These are phyloP conservation scores for Lecanosticta acicola DNA, from an alignment of 2,329 filamentous ascomycete species.

Conservation along the genomic window DNA sequence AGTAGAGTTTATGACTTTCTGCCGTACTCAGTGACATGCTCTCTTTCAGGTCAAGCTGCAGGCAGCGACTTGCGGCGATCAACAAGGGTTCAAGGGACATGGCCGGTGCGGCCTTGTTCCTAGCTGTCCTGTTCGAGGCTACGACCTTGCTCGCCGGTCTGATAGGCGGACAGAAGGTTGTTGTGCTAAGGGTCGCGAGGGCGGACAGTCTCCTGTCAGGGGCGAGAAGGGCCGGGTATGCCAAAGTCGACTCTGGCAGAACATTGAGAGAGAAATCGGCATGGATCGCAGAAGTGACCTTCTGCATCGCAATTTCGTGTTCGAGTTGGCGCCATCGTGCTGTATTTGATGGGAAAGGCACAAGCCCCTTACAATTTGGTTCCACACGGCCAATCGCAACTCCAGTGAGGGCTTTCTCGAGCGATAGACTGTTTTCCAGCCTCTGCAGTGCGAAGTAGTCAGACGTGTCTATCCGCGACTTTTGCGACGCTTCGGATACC, in stretches of 20 bases:
- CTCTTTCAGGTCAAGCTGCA: slow-evolving; percentile 3
- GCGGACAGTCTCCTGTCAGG: slow-evolving; percentile 2
- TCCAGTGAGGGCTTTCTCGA: neutral
- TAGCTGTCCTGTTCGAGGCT: slow-evolving; percentile 2
- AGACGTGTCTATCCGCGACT: neutral
- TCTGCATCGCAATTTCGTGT: slow-evolving; percentile 11
- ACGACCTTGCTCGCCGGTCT: slow-evolving; percentile 4
- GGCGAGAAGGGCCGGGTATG: slow-evolving; percentile 62
- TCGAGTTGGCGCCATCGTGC: slow-evolving; percentile 5
- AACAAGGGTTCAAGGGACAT: slow-evolving; percentile 13
- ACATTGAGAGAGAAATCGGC: slow-evolving; percentile 49
- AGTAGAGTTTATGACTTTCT: slow-evolving; percentile 46
- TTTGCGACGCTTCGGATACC: neutral
- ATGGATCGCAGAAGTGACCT: slow-evolving; percentile 45
- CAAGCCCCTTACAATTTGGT: too few relatives aligned
- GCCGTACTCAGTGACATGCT: slow-evolving; percentile 11
- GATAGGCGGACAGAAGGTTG: neutral
- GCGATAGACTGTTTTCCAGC: neutral
- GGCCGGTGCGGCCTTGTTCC: slow-evolving; percentile 3
- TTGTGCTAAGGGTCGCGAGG: neutral
- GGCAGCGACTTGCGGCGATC: slow-evolving; percentile 16
- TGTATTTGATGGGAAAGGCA: neutral
- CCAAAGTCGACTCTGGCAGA: slow-evolving; percentile 79
- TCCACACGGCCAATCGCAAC: neutral
- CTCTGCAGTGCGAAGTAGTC: neutral